These are phyloP conservation scores for Candida frijolesensis DNA, from an alignment of 1,139 yeast species.

Conservation along the genomic window DNA sequence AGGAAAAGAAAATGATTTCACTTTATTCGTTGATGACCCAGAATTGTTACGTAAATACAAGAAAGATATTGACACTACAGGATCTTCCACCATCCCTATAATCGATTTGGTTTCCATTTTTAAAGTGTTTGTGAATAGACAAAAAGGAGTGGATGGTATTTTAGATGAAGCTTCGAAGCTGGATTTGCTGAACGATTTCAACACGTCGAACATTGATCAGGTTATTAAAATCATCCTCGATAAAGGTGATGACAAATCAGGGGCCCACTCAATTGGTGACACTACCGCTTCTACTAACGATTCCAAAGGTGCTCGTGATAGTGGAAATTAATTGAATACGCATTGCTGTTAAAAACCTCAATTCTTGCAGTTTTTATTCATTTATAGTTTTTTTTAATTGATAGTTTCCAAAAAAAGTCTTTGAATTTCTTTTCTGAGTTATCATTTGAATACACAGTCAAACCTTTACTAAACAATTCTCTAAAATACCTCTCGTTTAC, in stretches of 20 bases:
- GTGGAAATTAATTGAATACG: conserved; percentile 23
- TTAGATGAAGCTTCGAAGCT: conserved; percentile 72
- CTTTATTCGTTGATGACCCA: conserved; percentile 61
- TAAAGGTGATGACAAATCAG: conserved; percentile 53
- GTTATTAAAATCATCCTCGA: conserved; percentile 56
- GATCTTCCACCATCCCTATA: conserved; percentile 58
- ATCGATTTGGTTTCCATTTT: conserved; percentile 66
- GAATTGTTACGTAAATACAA: conserved; percentile 51
- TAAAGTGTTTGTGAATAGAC: conserved; percentile 61
- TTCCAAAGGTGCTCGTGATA: conserved; percentile 37
- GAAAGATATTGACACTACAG: conserved; percentile 24
- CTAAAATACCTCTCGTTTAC: conserved; percentile 10
- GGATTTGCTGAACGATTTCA: conserved; percentile 68
- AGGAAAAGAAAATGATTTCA: conserved; percentile 64
- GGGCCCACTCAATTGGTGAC: conserved; percentile 20
- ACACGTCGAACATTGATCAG: conserved; percentile 49
- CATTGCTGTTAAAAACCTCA: no score
- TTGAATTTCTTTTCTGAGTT: conserved; percentile 1
- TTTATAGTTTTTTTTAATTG: neutral
- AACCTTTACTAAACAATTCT: conserved; percentile 3
- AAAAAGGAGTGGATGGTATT: conserved; percentile 73
- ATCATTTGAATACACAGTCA: conserved; percentile 2
- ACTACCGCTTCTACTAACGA: conserved; percentile 35
- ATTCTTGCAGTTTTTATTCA: neutral
- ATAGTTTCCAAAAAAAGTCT: conserved; percentile 1